Percentiles rank a stretch among this genome's conserved stretches.
These are phyloP conservation scores for Hortiboletus campestris DNA, from an alignment of 768 basidiomycete species.

Conservation along the genomic window DNA sequence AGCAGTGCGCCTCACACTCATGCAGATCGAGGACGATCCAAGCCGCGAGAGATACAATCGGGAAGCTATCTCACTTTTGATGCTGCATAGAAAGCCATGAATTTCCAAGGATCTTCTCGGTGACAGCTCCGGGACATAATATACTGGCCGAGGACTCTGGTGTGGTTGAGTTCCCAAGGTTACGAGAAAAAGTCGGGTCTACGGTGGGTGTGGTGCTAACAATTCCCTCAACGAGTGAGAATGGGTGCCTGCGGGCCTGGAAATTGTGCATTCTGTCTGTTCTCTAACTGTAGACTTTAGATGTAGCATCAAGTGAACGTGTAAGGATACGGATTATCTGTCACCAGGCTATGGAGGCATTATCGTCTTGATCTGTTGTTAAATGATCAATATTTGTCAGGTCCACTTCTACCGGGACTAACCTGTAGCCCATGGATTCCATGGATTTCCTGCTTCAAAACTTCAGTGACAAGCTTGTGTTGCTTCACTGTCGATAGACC, in stretches of 20 bases:
- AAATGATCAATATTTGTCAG: slow-evolving; percentile 4
- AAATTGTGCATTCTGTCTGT: neutral
- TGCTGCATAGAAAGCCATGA: slow-evolving; percentile 23
- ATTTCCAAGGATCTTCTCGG: neutral
- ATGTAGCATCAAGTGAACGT: slow-evolving; percentile 1
- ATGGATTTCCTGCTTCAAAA: slow-evolving; percentile 84
- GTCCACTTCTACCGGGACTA: slow-evolving; percentile 21
- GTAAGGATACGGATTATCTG: neutral
- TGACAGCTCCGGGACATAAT: neutral
- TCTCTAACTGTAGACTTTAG: slow-evolving; percentile 9
- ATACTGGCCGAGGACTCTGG: neutral
- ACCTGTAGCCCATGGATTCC: slow-evolving; percentile 95
- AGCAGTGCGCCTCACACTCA: slow-evolving; percentile 1
- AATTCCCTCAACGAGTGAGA: neutral
- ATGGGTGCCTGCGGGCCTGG: neutral
- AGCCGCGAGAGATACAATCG: slow-evolving; percentile 52
- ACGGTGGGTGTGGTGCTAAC: neutral
- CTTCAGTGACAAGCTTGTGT: slow-evolving; percentile 84
- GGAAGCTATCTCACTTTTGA: slow-evolving; percentile 67
- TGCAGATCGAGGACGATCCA: slow-evolving; percentile 65
- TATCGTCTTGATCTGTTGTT: slow-evolving; percentile 43
- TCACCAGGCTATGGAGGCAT: slow-evolving; percentile 23
- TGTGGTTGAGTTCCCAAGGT: neutral
- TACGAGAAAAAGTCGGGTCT: neutral
- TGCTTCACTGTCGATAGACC: slow-evolving; percentile 89